phyloP scores from a whole-genome alignment of 805 yeast species.

The Jamesozyma spencerorum region DNA sequence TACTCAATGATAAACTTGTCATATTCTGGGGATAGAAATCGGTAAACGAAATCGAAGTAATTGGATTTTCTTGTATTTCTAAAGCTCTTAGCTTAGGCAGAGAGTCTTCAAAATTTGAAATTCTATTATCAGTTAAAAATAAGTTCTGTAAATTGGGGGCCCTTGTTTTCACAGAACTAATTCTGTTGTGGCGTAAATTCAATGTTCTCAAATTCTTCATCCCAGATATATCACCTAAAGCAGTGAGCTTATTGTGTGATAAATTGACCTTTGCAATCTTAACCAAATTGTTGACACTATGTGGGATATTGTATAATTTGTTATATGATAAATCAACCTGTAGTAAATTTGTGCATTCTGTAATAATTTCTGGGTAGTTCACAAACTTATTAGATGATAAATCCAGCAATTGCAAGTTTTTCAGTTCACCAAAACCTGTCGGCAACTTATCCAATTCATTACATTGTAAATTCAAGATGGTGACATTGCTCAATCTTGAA shows the following conservation, averaged over 20 bases:
- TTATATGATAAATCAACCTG: constrained; percentile 80
- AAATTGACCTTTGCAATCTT: constrained; percentile 62
- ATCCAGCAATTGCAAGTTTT: constrained; percentile 51
- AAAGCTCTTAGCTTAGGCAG: constrained; percentile 57
- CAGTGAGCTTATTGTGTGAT: constrained; percentile 56
- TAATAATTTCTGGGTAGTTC: constrained; percentile 55
- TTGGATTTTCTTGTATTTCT: constrained; percentile 74
- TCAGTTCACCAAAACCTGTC: constrained; percentile 45
- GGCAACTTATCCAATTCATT: constrained; percentile 64
- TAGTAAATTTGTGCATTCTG: constrained; percentile 46
- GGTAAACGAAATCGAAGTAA: constrained; percentile 40
- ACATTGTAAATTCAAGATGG: constrained; percentile 59
- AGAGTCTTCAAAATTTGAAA: constrained; percentile 57
- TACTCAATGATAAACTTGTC: constrained; percentile 65
- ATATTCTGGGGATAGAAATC: constrained; percentile 46
- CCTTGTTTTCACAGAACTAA: constrained; percentile 32
- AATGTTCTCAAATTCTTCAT: constrained; percentile 54
- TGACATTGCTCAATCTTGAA: constrained; percentile 43
- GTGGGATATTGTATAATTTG: constrained; percentile 52
- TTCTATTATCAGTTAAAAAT: constrained; percentile 64
- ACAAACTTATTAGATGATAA: constrained; percentile 70
- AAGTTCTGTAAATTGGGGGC: constrained; percentile 61
- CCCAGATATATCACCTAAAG: constrained; percentile 37
- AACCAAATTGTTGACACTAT: constrained; percentile 45
- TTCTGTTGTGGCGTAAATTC: constrained; percentile 67